Evolutionary conservation across 1,284 basidiomycete species (phyloP), one percentile per base, ranked within the genome.

Genomic region (Pseudozyma thailandica): DNA sequence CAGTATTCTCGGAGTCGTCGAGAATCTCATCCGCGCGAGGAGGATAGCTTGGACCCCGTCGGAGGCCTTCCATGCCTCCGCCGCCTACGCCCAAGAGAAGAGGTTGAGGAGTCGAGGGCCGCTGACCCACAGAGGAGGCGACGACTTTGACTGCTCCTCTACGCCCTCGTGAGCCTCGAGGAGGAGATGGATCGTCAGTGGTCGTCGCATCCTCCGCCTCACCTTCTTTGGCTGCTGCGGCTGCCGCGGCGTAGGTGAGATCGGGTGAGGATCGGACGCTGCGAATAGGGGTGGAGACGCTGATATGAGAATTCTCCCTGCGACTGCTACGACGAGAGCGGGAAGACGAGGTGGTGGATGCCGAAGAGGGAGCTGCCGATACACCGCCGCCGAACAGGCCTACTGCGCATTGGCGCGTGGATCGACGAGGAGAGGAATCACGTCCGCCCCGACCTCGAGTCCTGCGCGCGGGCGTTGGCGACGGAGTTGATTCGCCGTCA

Each of bases 131-230:
- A 0, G 72, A 74, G 3, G 68, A 65, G 3, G 60, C 54, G 4
- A 76, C 68, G 9, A 74, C 59, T 31, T 77, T 77, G 33, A 77
- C 70, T 7, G 62, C 63, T 1, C 71, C 73, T 25, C 66, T 51
- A n/a, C 75, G 65, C 1, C 75, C 75, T 16, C 75, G 48, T 3
- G 61, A 66, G 7, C 64, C 70, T 16, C 63, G 59, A 8, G 63
- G 63, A 4, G 63, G 63, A 8, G 55, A 68, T 0, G 59, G 57
- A 13, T 59, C 35, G 10, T 49, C 47, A 7, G 18, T 16, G 18
- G 38, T 41, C 25, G 13, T 41, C 48, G 48, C 25, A 7, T 15
- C 38, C 9, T 55, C 52, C 21, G 23, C n/a, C 10, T 48, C 49
- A 8, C 41, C 45, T 16, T 33, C 51, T 13, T 39, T 21, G 15